Base-by-base conservation (phyloP, 2,329 filamentous ascomycete species). In the Dryadomyces sulphureus region DNA sequence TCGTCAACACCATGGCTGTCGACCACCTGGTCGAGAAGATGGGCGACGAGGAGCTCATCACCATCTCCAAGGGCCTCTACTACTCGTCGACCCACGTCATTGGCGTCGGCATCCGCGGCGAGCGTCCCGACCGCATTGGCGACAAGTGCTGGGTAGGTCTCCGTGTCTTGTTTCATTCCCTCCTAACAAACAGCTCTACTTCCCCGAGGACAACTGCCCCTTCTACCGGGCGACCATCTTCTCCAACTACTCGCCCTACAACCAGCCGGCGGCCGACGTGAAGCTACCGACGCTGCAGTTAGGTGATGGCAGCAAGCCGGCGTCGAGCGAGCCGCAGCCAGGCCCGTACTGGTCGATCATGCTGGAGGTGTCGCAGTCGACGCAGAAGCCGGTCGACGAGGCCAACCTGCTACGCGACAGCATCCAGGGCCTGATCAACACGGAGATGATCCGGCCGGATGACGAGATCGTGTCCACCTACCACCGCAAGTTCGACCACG, bases 261-360 rank as follows among this genome's bases (percentile, higher is more conserved):
- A 98, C 75, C 92, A 96, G 70, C 92, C 92, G 30, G 71, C 84
- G 54, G 72, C 79, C 49, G 79, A 81, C 48, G 81, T 74, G 61
- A 92, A 94, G 74, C 79, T 98, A 47, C 78, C 88, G 35, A 96
- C 92, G 20, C 69, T 87, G 56, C 84, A 89, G 64, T 74, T 89
- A 38, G 92, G 84, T 48, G 75, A 95, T 58, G 92, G 92, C 63
- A 84, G 79, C 65, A 86, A 87, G 69, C 77, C 88, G 48, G 65
- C 72, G 51, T 84, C 77, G 56, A 72, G 71, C 43, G 79, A 84
- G 59, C 68, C 86, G 50, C 76, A 92, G 72, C 77, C 84, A 59
- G 92, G 92, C 30, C 92, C 92, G 38, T 98, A 98, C 79, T 98
- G 92, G 92, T 96, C 90, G 53, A 93, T 98, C 73, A 98, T 98